These are phyloP conservation scores for Hypomyces perniciosus DNA, from an alignment of 2,329 filamentous ascomycete genomes.

Conservation along the genomic window DNA sequence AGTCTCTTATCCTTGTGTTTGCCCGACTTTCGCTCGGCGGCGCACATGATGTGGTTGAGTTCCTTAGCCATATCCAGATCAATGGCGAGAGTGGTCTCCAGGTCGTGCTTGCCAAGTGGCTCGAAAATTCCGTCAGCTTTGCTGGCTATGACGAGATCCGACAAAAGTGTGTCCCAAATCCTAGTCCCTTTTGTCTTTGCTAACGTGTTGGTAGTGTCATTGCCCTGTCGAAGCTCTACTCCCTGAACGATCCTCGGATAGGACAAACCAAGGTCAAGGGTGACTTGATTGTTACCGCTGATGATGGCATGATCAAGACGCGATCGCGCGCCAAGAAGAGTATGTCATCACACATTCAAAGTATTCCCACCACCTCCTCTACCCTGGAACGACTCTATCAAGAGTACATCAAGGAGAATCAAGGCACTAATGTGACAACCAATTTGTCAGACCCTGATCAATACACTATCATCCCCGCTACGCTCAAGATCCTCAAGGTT, in stretches of 20 bases:
- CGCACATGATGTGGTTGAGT: conserved; percentile 84
- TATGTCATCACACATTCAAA: conserved; percentile 33
- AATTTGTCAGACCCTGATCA: conserved; percentile 66
- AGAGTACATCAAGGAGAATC: conserved; percentile 15
- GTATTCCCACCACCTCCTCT: conserved; percentile 15
- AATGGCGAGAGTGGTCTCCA: conserved; percentile 75
- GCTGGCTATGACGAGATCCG: conserved; percentile 97
- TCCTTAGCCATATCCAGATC: conserved; percentile 79
- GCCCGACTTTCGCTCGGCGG: conserved; percentile 81
- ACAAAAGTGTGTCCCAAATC: conserved; percentile 64
- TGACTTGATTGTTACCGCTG: conserved; percentile 75
- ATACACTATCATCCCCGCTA: conserved; percentile 80
- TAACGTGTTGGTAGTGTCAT: conserved; percentile 60
- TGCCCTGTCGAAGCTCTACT: conserved; percentile 85
- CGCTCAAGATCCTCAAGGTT: conserved; percentile 93
- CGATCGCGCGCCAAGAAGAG: conserved; percentile 81
- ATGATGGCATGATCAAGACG: conserved; percentile 79
- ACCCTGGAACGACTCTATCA: conserved; percentile 17
- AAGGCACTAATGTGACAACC: conserved; percentile 22
- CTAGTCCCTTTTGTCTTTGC: conserved; percentile 12
- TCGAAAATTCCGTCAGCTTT: conserved; percentile 95
- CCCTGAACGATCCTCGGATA: conserved; percentile 75
- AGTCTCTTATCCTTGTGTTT: conserved; percentile 92
- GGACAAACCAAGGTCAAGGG: conserved; percentile 80
- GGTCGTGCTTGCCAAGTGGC: conserved; percentile 88